Percentiles rank a stretch among this genome's conserved stretches.
phyloP scores from a whole-genome alignment of 441 rosid genomes.

The Arabidopsis lyrata region DNA sequence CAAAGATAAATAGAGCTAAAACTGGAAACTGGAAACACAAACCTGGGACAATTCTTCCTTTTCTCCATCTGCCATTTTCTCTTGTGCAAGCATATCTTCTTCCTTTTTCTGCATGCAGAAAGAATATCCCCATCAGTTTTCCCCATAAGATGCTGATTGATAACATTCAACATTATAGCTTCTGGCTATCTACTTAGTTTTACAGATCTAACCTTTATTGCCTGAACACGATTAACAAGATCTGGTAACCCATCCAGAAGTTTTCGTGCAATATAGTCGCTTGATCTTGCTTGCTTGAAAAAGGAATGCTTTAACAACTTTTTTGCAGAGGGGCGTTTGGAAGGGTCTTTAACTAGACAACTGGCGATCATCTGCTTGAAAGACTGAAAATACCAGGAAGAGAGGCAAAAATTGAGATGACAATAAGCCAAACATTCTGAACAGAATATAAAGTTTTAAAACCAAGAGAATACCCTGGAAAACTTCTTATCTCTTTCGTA shows the following conservation, averaged over 20 bases:
- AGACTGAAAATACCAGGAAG: slow-evolving; percentile 59
- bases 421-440: background rate
- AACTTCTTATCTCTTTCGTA: slow-evolving; percentile 95
- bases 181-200: slow-evolving; percentile 5
- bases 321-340: slow-evolving; percentile 89
- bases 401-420: slow-evolving; percentile 23
- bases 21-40: slow-evolving; percentile 34
- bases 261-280: slow-evolving; percentile 74
- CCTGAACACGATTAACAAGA: slow-evolving; percentile 89
- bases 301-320: slow-evolving; percentile 88
- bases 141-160: slow-evolving; percentile 8
- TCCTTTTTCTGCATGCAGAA: slow-evolving; percentile 74
- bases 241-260: slow-evolving; percentile 92
- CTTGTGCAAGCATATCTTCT: slow-evolving; percentile 98
- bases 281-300: slow-evolving; percentile 96
- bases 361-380: slow-evolving; percentile 99
- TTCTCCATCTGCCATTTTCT: slow-evolving; percentile 97
- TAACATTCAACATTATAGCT: slow-evolving; percentile 8
- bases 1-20: slow-evolving; percentile 7
- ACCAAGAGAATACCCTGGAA: slow-evolving; percentile 69
- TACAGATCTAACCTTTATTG: slow-evolving; percentile 68
- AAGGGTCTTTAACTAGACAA: slow-evolving; percentile 97
- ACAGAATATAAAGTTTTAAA: slow-evolving; percentile 9
- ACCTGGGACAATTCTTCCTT: slow-evolving; percentile 98
- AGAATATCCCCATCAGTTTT: slow-evolving; percentile 39